Evolutionary conservation across 331 rosid species (phyloP).

Genomic region (Quercus phellos): DNA sequence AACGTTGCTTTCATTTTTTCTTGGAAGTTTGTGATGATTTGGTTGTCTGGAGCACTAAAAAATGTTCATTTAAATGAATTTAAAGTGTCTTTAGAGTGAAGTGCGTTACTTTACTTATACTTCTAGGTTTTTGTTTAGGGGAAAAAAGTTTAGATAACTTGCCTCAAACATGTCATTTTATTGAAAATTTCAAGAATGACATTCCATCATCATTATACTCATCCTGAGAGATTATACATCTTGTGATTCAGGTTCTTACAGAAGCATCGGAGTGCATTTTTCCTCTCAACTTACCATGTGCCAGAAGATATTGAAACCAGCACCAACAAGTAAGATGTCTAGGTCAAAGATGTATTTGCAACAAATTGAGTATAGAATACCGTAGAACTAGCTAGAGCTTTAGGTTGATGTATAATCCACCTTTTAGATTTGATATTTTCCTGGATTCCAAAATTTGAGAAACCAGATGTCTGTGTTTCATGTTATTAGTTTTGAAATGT

Average conservation of each 20-base stretch:
- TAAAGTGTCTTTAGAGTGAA: neutral
- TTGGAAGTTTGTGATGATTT: neutral
- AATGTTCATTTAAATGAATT: neutral
- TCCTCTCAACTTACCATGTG: conserved; percentile 62
- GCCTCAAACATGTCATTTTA: neutral
- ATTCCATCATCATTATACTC: neutral
- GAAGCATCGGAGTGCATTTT: conserved; percentile 51
- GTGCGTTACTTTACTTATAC: neutral
- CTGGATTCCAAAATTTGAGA: neutral
- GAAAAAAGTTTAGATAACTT: no score
- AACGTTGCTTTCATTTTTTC: neutral
- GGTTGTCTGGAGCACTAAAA: neutral
- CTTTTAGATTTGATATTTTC: neutral
- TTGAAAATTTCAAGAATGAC: neutral
- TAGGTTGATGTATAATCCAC: conserved; percentile 12
- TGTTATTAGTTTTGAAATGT: neutral
- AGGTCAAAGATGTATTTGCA: neutral
- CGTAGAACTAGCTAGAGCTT: neutral
- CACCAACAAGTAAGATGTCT: conserved; percentile 40
- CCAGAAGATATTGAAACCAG: conserved; percentile 52
- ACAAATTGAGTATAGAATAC: conserved; percentile 25
- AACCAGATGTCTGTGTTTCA: neutral
- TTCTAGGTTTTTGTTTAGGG: neutral
- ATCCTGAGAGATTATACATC: neutral
- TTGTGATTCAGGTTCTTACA: conserved; percentile 61